phyloP scores from a whole-genome alignment of 192 early-diverging fungal species.

The Backusella tuberculispora region DNA sequence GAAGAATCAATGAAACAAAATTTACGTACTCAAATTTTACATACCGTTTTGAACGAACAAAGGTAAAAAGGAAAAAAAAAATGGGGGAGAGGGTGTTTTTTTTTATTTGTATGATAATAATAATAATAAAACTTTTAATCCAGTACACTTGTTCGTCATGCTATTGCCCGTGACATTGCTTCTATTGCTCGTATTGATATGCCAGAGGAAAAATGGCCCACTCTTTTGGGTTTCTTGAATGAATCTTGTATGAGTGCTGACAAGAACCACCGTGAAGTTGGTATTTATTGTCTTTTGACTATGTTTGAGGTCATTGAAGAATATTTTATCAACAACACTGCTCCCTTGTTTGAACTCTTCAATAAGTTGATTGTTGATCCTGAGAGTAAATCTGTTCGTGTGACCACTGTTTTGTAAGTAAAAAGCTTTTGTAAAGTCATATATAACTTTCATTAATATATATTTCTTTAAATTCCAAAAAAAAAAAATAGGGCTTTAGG shows the following conservation, averaged over 20 bases:
- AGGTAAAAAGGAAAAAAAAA: slow-evolving; percentile 43
- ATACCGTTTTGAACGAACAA: slow-evolving; percentile 73
- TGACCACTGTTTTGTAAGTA: slow-evolving; percentile 73
- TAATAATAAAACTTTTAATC: not conserved
- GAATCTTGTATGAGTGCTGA: slow-evolving; percentile 74
- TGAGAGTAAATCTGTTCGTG: slow-evolving; percentile 78
- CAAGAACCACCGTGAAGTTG: slow-evolving; percentile 81
- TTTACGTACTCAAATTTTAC: slow-evolving; percentile 70
- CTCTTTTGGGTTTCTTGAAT: slow-evolving; percentile 81
- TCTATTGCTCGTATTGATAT: slow-evolving; percentile 83
- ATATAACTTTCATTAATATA: no score
- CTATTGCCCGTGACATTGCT: slow-evolving; percentile 83
- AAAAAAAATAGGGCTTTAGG: not conserved
- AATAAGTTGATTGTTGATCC: slow-evolving; percentile 74
- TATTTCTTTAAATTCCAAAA: not conserved
- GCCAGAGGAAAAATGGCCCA: slow-evolving; percentile 73
- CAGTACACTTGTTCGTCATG: slow-evolving; percentile 73
- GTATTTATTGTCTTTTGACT: slow-evolving; percentile 82
- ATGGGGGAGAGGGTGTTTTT: not conserved
- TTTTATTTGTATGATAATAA: not conserved
- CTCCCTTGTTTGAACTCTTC: slow-evolving; percentile 78
- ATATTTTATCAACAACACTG: slow-evolving; percentile 58
- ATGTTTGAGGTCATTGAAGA: slow-evolving; percentile 88
- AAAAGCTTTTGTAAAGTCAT: not conserved
- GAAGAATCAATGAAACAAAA: slow-evolving; percentile 54